phyloP scores from a whole-genome alignment of 371 early-diverging fungal species.

The Funneliformis caledonium region DNA sequence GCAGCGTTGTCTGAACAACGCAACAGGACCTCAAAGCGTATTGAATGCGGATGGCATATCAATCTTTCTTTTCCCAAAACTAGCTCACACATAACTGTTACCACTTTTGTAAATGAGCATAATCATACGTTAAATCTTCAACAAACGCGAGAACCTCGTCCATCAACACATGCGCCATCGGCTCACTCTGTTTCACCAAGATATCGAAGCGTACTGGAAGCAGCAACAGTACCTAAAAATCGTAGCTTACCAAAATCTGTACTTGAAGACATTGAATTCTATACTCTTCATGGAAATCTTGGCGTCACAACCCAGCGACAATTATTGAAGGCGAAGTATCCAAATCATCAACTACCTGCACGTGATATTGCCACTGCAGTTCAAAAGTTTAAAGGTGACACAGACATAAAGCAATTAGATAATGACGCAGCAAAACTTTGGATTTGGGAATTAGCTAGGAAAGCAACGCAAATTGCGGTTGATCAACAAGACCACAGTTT shows the following conservation, averaged over 20 bases:
- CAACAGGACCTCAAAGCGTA: constrained; percentile 36
- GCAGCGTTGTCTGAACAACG: constrained; percentile 38
- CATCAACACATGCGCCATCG: constrained; percentile 12
- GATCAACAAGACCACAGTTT: constrained; percentile 30
- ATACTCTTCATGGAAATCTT: constrained; percentile 37
- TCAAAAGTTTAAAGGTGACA: constrained; percentile 27
- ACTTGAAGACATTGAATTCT: constrained; percentile 39
- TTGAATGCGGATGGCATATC: constrained; percentile 41
- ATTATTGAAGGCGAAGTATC: constrained; percentile 39
- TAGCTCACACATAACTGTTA: constrained; percentile 37
- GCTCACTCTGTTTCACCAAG: neutral
- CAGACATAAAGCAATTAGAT: constrained; percentile 36
- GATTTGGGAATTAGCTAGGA: constrained; percentile 38
- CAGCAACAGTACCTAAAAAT: constrained; percentile 32
- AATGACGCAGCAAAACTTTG: constrained; percentile 38
- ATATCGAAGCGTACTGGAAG: constrained; percentile 22
- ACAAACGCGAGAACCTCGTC: constrained; percentile 19
- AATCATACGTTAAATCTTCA: constrained; percentile 37
- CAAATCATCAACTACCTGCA: constrained; percentile 34
- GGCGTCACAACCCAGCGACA: constrained; percentile 33
- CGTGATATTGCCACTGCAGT: constrained; percentile 37
- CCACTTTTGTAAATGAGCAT: constrained; percentile 40
- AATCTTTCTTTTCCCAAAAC: constrained; percentile 40
- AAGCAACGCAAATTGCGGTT: constrained; percentile 35
- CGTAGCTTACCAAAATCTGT: constrained; percentile 31